Evolutionary conservation across 345 rosid genomes (phyloP), one percentile per base, ranked within the genome.

Genomic region (Brassica carinata): DNA sequence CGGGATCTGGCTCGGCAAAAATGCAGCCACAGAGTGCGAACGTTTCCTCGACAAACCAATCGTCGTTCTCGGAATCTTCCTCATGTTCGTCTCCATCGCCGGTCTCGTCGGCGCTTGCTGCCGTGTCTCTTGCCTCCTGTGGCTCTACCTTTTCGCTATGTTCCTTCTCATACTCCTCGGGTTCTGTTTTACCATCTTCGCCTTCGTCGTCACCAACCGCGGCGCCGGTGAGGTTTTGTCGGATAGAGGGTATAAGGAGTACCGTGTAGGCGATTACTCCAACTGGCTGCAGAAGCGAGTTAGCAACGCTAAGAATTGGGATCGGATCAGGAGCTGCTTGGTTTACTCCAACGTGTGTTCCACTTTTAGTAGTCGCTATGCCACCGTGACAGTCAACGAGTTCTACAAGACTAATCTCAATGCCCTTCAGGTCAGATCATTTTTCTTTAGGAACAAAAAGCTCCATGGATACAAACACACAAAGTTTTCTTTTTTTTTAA

Each of bases 61-160:
- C 59, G 89, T 93, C 34, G 78, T 84, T 0, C 78, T 95, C 75
- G 99, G 99, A 3, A 84, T 88, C 23, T 95, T 93, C 85, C 93
- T 95, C 66, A 87, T 95, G 91, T 17, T 86, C 2, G 90, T 93
- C 71, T 95, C 99, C 6, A 85, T 95, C 5, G 97, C 98, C 0
- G 99, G 98, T 0, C 87, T 95, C 58, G 72, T 95, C 33, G 98
- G 99, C 38, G 92, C 99, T 34, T 95, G 98, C 40, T 95, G 97
- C 69, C 89, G 96, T 40, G 90, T 90, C 70, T 85, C 98, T 0
- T 95, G 89, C 83, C 87, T 95, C 5, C 89, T 95, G 5, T 95
- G 99, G 99, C 4, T 89, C 15, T 95, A 95, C 87, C 91, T 93
- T 5, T 75, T 85, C 65, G 98, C 93, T 30, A 93, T 93, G 99